Evolutionary conservation across 2,329 filamentous ascomycete genomes (phyloP).

Genomic region (Fusarium sp.): DNA sequence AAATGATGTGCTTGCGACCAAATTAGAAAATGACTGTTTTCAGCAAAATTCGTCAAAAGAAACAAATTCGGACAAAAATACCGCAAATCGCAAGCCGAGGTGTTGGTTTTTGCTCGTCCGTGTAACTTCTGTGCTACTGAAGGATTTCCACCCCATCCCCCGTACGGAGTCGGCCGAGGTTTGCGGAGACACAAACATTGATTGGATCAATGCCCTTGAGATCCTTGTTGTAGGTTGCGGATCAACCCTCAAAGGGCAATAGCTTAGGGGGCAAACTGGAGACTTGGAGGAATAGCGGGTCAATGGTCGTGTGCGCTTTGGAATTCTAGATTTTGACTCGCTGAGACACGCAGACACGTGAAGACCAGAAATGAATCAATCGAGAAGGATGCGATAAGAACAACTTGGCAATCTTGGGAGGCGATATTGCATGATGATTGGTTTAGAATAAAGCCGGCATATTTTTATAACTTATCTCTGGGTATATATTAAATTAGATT

Average conservation of each 20-base stretch:
- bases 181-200: neutral
- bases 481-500: too few species aligned
- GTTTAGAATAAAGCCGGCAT: too few species aligned
- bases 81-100: slow-evolving; percentile 19
- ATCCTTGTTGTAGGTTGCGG: slow-evolving; percentile 3
- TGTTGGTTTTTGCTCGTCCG: neutral
- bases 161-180: slow-evolving; percentile 18
- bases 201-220: neutral
- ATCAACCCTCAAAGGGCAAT: slow-evolving; percentile 6
- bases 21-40: neutral
- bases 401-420: neutral
- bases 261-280: slow-evolving; percentile 1
- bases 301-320: neutral
- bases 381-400: neutral
- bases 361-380: neutral
- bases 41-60: neutral
- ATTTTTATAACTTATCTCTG: too few species aligned
- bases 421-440: neutral
- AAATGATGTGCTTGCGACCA: neutral
- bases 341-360: neutral
- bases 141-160: neutral
- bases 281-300: slow-evolving; percentile 6
- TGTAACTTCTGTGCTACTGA: slow-evolving; percentile 12
- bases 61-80: slow-evolving; percentile 12
- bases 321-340: neutral